Evolutionary conservation across 441 rosid genomes (phyloP).

Genomic region (Euphorbia celastroides): DNA sequence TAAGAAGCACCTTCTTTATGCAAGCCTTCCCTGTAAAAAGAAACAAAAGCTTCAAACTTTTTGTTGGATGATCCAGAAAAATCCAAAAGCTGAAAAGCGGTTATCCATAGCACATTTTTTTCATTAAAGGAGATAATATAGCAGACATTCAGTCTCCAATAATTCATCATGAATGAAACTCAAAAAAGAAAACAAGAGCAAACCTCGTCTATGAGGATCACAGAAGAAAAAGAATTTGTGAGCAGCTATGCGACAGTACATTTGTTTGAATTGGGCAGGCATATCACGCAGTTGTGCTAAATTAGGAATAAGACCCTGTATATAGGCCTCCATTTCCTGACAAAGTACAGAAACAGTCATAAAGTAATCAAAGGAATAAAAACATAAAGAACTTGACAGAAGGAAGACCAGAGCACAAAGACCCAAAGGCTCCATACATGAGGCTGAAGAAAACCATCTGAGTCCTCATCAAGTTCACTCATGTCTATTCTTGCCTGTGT

Average conservation of each 20-base stretch:
- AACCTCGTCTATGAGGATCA: constrained; percentile 97
- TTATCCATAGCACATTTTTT: background rate
- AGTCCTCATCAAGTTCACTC: constrained; percentile 99
- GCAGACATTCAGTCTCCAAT: no score
- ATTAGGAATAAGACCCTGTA: constrained; percentile 91
- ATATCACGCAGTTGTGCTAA: constrained; percentile 92
- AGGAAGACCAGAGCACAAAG: constrained; percentile 13
- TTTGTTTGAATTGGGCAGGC: constrained; percentile 79
- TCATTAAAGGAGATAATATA: no score
- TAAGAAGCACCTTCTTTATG: constrained; percentile 92
- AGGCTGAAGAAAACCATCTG: constrained; percentile 95
- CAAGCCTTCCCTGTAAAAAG: constrained; percentile 77
- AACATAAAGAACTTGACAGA: background rate
- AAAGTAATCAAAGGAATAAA: background rate
- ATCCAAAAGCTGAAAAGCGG: background rate
- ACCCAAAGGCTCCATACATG: constrained; percentile 35
- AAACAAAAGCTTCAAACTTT: constrained; percentile 13
- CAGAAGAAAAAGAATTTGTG: constrained; percentile 99
- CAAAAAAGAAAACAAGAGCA: no score
- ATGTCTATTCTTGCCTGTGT: constrained; percentile 98
- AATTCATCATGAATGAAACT: no score
- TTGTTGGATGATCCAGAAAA: background rate
- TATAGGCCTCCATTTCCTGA: constrained; percentile 99
- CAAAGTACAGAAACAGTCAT: constrained; percentile 20
- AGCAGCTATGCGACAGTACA: constrained; percentile 96